Evolutionary conservation across 2,329 filamentous ascomycete genomes (phyloP).

Genomic region (Neospermospora avenae): DNA sequence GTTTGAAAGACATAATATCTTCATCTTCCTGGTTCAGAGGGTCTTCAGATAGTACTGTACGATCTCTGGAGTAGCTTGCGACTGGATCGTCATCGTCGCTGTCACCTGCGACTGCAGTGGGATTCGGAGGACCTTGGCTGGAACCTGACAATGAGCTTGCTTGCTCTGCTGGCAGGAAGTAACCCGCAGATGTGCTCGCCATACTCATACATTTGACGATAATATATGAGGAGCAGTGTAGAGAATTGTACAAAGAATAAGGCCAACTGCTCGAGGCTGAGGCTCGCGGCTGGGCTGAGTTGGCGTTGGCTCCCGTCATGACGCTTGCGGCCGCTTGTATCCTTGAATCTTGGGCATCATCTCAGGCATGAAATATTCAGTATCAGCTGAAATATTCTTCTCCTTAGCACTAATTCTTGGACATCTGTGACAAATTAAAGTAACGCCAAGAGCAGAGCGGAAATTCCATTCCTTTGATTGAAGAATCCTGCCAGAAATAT

Average conservation of each 20-base stretch:
- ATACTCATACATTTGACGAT: conserved; percentile 30
- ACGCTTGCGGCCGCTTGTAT: not conserved
- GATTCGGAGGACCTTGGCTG: conserved; percentile 24
- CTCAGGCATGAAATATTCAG: not conserved
- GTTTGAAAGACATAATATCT: conserved; percentile 66
- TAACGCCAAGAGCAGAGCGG: conserved; percentile 6
- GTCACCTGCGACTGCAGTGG: conserved; percentile 36
- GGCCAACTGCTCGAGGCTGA: not conserved
- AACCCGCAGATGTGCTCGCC: conserved; percentile 33
- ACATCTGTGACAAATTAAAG: not conserved
- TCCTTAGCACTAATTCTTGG: not conserved
- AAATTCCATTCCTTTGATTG: not conserved
- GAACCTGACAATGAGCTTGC: conserved; percentile 28
- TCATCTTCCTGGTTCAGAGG: conserved; percentile 49
- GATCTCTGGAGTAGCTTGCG: conserved; percentile 30
- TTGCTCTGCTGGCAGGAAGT: conserved; percentile 22
- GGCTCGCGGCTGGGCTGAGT: not conserved
- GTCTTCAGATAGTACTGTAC: conserved; percentile 50
- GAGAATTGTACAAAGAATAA: not conserved
- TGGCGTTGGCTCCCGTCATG: not conserved
- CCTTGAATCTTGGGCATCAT: not conserved
- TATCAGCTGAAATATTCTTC: not conserved
- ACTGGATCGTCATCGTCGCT: conserved; percentile 40
- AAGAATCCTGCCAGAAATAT: not conserved
- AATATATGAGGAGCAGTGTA: conserved; percentile 12